These are phyloP conservation scores for Nitzschia putrida DNA, from an alignment of 108 stramenopile species.

Conservation along the genomic window DNA sequence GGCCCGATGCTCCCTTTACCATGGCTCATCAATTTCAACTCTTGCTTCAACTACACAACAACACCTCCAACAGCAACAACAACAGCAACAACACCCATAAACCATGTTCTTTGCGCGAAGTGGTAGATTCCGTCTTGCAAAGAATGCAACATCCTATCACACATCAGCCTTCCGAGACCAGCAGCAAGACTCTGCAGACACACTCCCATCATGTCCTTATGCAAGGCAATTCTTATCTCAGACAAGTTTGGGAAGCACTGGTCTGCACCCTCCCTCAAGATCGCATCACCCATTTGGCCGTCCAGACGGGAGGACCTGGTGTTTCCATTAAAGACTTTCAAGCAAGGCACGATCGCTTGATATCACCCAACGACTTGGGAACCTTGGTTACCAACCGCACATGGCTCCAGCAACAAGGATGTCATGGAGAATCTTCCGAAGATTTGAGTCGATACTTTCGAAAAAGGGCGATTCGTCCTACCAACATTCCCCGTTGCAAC, in stretches of 20 bases:
- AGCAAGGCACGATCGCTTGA: background rate
- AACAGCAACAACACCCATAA: background rate
- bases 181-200: background rate
- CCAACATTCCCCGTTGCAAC: slow-evolving; percentile 25
- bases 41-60: background rate
- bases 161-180: too few relatives aligned
- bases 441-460: slow-evolving; percentile 1
- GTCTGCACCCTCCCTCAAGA: background rate
- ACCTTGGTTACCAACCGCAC: background rate
- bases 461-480: background rate
- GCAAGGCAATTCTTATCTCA: slow-evolving; percentile 23
- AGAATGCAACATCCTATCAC: too few relatives aligned
- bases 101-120: background rate
- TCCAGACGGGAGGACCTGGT: slow-evolving; percentile 19
- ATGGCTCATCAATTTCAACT: slow-evolving; percentile 12
- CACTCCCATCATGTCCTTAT: slow-evolving; percentile 3
- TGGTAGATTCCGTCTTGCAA: background rate
- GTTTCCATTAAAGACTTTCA: background rate
- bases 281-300: slow-evolving; percentile 10
- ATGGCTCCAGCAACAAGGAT: background rate
- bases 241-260: slow-evolving; percentile 34
- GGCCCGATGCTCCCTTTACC: slow-evolving; percentile 13
- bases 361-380: slow-evolving; percentile 4
- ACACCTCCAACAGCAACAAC: background rate
- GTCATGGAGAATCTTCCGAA: slow-evolving; percentile 2